phyloP scores from a whole-genome alignment of 2,329 filamentous ascomycete genomes.

The Clonostachys byssicola region DNA sequence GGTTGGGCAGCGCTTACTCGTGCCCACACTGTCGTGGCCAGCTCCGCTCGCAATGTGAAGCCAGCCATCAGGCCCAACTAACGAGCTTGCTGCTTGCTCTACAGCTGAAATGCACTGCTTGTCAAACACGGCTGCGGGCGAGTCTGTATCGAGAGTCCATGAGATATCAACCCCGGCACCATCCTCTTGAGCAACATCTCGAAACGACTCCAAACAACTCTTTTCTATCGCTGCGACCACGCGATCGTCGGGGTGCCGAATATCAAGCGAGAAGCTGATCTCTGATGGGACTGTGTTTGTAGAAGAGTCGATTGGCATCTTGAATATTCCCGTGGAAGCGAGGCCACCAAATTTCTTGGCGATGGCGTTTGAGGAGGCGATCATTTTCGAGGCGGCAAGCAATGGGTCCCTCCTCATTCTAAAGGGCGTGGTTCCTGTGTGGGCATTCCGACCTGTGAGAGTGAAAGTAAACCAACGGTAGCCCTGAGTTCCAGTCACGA shows the following conservation, averaged over 20 bases:
- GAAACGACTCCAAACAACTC: constrained; percentile 13
- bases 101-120: constrained; percentile 63
- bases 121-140: constrained; percentile 58
- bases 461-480: constrained; percentile 23
- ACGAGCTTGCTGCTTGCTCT: constrained; percentile 46
- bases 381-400: constrained; percentile 26
- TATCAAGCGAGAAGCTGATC: constrained; percentile 65
- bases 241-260: constrained; percentile 52
- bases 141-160: constrained; percentile 57
- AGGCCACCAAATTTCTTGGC: constrained; percentile 16
- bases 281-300: constrained; percentile 66
- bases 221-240: constrained; percentile 41
- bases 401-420: constrained; percentile 23
- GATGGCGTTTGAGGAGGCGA: constrained; percentile 16
- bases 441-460: constrained; percentile 19
- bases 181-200: constrained; percentile 12
- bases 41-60: constrained; percentile 27
- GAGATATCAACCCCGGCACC: constrained; percentile 38
- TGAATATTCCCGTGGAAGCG: constrained; percentile 22
- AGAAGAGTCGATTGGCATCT: constrained; percentile 54
- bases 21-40: constrained; percentile 30
- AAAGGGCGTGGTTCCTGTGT: constrained; percentile 23
- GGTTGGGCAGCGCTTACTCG: constrained; percentile 22
- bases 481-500: constrained; percentile 18
- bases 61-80: constrained; percentile 41